Evolutionary conservation across 768 basidiomycete genomes (phyloP), one percentile per base, ranked within the genome.

Genomic region (Leccinum arenicola): DNA sequence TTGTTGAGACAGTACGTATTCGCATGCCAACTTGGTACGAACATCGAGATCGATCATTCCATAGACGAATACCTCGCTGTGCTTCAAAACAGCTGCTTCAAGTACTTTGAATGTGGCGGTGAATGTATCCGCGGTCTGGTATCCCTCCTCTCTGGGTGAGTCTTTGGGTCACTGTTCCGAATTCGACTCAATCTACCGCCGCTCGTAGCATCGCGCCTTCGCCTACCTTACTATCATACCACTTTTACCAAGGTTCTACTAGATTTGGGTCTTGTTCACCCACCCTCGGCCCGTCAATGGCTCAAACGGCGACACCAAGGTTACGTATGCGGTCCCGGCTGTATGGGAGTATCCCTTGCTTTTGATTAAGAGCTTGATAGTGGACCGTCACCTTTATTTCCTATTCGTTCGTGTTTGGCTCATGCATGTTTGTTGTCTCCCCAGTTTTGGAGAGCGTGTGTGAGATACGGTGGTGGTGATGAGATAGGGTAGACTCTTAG

Each of bases 381-480:
- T 94, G 58, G 93, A 95, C 70, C 56, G 89, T 86, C n/a, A 5
- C 27, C n/a, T 29, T 49, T 29, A 6, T 1, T 21, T 52, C 10
- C 14, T 21, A 17, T 8, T 29, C 14, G 2, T 15, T 23, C 35
- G 40, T 10, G 4, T 31, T 53, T 43, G 29, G 35, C 58, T 55
- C 19, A 56, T 25, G 3, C 36, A 23, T 21, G 59, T 27, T n/a
- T 17, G 17, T 53, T 50, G 40, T 48, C 47, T 5, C 21, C 40
- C 15, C 68, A 94, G 90, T 89, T 98, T 72, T 95, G 87, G 84
- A 93, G 88, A 2, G 95, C 95, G 0, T 89, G 88, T 59, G 72
- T 93, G 95, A 98, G 73, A 79, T 95, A 31, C 77, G 86, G 33
- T 90, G 87, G 87, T 89, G 87, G 85, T 71, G 63, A 62, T 17